A percentile compares a stretch with the other conserved stretches of the same genome.
Conservation (phyloP, 768 basidiomycete genomes). For the Leccinum incarnatum region DNA sequence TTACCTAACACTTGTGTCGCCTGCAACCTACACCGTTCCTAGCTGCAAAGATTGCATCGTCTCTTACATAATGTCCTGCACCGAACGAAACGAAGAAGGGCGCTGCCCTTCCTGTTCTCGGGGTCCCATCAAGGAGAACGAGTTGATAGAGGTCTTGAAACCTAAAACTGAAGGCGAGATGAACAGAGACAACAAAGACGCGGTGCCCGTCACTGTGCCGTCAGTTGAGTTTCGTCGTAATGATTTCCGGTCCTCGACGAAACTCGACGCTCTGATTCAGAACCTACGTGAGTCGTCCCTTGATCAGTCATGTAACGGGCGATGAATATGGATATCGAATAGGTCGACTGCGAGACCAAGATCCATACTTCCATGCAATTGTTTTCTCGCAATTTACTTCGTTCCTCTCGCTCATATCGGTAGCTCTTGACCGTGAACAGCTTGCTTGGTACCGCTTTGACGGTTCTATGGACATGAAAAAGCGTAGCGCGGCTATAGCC, state of each 20-base stretch:
- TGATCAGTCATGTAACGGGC: background rate
- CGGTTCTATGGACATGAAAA: conserved; percentile 87
- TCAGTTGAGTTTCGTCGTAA: conserved; percentile 67
- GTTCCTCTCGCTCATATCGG: conserved; percentile 81
- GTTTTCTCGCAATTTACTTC: conserved; percentile 91
- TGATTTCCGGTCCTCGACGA: conserved; percentile 88
- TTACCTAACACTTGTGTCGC: background rate
- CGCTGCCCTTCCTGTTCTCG: conserved; percentile 77
- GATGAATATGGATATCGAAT: conserved; percentile 6
- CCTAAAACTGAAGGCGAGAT: conserved; percentile 15
- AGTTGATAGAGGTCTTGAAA: conserved; percentile 62
- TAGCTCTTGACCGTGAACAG: conserved; percentile 63
- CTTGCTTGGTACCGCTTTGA: conserved; percentile 81
- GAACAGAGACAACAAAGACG: conserved; percentile 12
- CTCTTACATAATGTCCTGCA: conserved; percentile 63
- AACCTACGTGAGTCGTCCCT: conserved; percentile 55
- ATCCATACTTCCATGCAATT: conserved; percentile 76
- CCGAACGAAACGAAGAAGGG: conserved; percentile 66
- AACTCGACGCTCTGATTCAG: conserved; percentile 78
- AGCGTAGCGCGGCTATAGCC: conserved; percentile 68
- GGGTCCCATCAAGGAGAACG: conserved; percentile 64
- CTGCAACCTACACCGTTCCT: conserved; percentile 5
- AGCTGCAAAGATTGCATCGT: conserved; percentile 93
- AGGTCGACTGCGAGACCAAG: conserved; percentile 66
- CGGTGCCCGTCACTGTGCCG: conserved; percentile 31